Evolutionary conservation across 78 protist species (phyloP).

Genomic region (slime mould (Dictyostelium discoideum)): dicty_2.7 NC_007089.4:498501-499000

Average conservation of each 20-base stretch:
- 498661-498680: no score
- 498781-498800: slow-evolving; percentile 34
- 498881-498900: slow-evolving; percentile 53
- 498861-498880: slow-evolving; percentile 39
- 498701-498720: slow-evolving; percentile 40
- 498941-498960: slow-evolving; percentile 54
- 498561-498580: slow-evolving; percentile 59
- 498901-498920: slow-evolving; percentile 3
- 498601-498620: neutral
- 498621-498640: no score
- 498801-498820: slow-evolving; percentile 19
- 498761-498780: slow-evolving; percentile 53
- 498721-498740: slow-evolving; percentile 50
- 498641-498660: no score
- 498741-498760: slow-evolving; percentile 33
- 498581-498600: slow-evolving; percentile 58
- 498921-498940: slow-evolving; percentile 33
- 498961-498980: slow-evolving; percentile 25
- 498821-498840: slow-evolving; percentile 68
- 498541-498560: slow-evolving; percentile 50
- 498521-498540: slow-evolving; percentile 35
- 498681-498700: slow-evolving; percentile 21
- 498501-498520: neutral
- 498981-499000: slow-evolving; percentile 49
- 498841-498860: slow-evolving; percentile 25